Conservation (phyloP, 352 stramenopile species). For the Pythium brassicae region DNA sequence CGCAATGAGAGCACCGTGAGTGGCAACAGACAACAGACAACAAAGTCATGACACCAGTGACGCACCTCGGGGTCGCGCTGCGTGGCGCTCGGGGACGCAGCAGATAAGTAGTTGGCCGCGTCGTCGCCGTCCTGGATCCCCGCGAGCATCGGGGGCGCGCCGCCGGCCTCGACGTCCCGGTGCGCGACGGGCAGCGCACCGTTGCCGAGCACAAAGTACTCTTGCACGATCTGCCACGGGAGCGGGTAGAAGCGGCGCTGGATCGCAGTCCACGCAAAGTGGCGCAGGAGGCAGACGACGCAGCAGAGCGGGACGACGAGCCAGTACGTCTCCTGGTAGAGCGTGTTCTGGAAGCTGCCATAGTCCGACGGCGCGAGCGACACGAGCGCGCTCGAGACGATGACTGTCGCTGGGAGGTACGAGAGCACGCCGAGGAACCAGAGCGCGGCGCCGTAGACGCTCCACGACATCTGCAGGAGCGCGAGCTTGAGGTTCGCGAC, state of each 20-base stretch:
- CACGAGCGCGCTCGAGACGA: conserved; percentile 64
- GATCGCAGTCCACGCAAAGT: conserved; percentile 70
- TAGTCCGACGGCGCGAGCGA: conserved; percentile 60
- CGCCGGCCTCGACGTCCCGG: conserved; percentile 51
- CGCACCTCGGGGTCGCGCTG: conserved; percentile 10
- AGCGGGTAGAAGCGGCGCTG: conserved; percentile 70
- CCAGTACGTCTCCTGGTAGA: conserved; percentile 63
- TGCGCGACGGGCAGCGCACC: conserved; percentile 19
- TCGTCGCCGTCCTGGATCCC: conserved; percentile 27
- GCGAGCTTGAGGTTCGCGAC: conserved; percentile 91
- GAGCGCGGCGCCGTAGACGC: conserved; percentile 28
- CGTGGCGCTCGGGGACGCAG: conserved; percentile 16
- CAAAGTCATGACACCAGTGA: background rate
- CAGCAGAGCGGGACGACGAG: conserved; percentile 57
- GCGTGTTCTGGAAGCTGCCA: conserved; percentile 72
- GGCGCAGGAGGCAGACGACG: conserved; percentile 51
- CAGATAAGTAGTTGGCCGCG: conserved; percentile 37
- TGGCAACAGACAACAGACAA: conserved; percentile 8
- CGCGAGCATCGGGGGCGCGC: conserved; percentile 26
- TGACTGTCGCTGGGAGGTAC: conserved; percentile 58
- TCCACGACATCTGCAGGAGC: conserved; percentile 82
- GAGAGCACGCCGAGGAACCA: conserved; percentile 65
- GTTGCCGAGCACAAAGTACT: conserved; percentile 52
- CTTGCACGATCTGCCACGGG: conserved; percentile 81
- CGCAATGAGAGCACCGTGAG: no score